phyloP scores from a whole-genome alignment of 2,329 filamentous ascomycete species.

The Xylaria sp. region DNA sequence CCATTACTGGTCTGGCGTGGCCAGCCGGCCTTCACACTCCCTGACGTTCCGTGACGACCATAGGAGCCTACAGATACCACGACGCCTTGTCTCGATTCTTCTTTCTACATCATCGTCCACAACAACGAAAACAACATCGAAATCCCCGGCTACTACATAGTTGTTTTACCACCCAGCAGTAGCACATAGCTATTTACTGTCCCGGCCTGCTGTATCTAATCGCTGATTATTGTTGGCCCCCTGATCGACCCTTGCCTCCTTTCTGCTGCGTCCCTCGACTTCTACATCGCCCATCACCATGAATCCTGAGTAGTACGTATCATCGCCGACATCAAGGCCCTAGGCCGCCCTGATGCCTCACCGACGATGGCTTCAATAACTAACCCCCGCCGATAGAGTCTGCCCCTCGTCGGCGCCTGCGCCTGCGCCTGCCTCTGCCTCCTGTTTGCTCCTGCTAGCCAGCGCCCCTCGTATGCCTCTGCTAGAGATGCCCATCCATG shows the following conservation, averaged over 20 bases:
- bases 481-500: constrained; percentile 8
- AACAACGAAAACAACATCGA: constrained; percentile 36
- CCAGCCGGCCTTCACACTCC: constrained; percentile 39
- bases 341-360: not conserved
- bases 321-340: constrained; percentile 41
- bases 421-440: constrained; percentile 21
- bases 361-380: constrained; percentile 31
- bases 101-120: constrained; percentile 48
- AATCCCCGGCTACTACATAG: constrained; percentile 31
- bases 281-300: constrained; percentile 66
- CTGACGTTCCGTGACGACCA: constrained; percentile 46
- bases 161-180: constrained; percentile 25
- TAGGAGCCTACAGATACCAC: constrained; percentile 44
- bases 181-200: constrained; percentile 32
- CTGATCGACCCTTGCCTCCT: constrained; percentile 29
- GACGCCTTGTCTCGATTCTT: constrained; percentile 48
- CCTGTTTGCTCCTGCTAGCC: constrained; percentile 11
- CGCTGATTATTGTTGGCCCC: constrained; percentile 22
- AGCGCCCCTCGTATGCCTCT: not conserved
- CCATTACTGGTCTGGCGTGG: constrained; percentile 33
- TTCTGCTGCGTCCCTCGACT: constrained; percentile 39
- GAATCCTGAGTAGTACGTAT: constrained; percentile 92
- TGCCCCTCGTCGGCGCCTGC: constrained; percentile 37
- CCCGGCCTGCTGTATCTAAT: constrained; percentile 25
- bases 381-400: constrained; percentile 41